Evolutionary conservation across 225 moss, liverwort and hornwort species (phyloP), one percentile per base, ranked within the genome.

Genomic region (Neckera pumila): DNA sequence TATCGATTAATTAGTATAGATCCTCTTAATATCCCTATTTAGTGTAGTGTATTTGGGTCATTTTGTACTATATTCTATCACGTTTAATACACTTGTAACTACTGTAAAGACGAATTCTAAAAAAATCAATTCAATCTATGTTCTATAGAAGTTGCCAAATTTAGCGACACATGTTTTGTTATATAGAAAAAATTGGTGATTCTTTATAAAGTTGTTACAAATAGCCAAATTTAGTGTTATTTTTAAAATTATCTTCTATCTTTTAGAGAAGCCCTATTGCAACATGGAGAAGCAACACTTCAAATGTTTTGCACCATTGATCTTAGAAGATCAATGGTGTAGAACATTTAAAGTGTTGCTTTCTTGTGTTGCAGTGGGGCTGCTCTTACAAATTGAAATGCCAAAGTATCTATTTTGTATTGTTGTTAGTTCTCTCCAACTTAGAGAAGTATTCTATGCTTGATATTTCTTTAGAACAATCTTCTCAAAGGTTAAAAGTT

Each of bases 151-250:
- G 10, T 28, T 1, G 0, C 16, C 11, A 45, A 27, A 45, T 73
- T 73, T 28, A 73, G 6, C 6, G 17, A 17, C 2, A 17, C 10
- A 1, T 17, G 10, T 43, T 17, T 45, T 3, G 1, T 72, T 10
- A 45, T 17, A 9, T 16, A 42, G 9, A 5, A 42, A 15, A 70
- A 40, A 40, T 14, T 26, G 3, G 42, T 43, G 6, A 43, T 27
- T 27, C 9, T 27, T 5, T 3, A 8, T 9, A 26, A 42, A 71
- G 1, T 15, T 42, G 0, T 26, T 40, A 14, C 3, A 71, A 15
- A 25, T 71, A 4, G 14, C 0, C 0, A 40, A 40, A 9, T 27
- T 72, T 72, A 43, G 0, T 27, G 16, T 9, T 42, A 6, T 2
- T 14, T 8, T 51, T 40, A 14, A 1, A 40, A 21, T 10, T 4